phyloP scores from a whole-genome alignment of 1,284 basidiomycete species.

The Erythrobasidium hasegawianum region DNA sequence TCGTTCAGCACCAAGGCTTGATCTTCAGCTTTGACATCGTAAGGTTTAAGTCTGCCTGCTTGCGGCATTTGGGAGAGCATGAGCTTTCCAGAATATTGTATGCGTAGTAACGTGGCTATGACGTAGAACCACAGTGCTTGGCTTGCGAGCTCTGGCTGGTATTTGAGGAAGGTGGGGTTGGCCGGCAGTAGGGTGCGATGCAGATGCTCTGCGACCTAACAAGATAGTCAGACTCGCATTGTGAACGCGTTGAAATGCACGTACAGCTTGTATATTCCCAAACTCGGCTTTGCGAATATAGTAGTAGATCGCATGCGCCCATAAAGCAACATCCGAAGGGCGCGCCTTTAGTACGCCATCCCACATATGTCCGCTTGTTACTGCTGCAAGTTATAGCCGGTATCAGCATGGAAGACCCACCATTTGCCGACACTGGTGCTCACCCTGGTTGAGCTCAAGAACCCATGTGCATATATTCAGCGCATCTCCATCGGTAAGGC shows the following conservation, averaged over 20 bases:
- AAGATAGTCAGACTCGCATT: no score
- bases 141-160: neutral
- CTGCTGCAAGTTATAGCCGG: neutral
- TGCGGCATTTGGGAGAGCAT: neutral
- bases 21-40: neutral
- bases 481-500: conserved; percentile 7
- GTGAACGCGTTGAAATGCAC: neutral
- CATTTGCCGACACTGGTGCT: neutral
- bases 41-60: neutral
- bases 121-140: neutral
- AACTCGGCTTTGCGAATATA: conserved; percentile 17
- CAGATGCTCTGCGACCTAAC: no score
- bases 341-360: neutral
- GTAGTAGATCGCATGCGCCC: conserved; percentile 9
- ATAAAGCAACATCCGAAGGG: conserved; percentile 1
- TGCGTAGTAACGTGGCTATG: neutral
- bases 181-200: no score
- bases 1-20: neutral
- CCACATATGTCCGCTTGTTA: conserved; percentile 11
- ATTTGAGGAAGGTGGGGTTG: neutral
- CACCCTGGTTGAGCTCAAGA: conserved; percentile 4
- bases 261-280: conserved; percentile 1
- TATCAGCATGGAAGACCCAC: neutral
- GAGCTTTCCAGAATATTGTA: neutral
- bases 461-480: conserved; percentile 17